Conservation (phyloP, 306 rosid genomes). For the Cucumis hystrix region DNA sequence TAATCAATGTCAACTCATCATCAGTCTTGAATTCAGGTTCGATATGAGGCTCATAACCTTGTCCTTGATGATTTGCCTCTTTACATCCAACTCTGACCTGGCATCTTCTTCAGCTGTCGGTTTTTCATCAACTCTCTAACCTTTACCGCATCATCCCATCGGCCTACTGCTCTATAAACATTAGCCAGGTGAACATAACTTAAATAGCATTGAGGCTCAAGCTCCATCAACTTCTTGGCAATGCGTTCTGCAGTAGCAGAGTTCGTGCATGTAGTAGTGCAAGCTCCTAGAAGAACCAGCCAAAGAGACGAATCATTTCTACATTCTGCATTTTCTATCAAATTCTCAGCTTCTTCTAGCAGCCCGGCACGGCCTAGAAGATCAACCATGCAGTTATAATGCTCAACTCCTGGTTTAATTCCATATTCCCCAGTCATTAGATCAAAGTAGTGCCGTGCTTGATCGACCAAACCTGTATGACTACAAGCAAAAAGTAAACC, state of each 20-base stretch:
- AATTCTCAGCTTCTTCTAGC: conserved; percentile 67
- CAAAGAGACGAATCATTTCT: conserved; percentile 50
- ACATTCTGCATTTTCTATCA: conserved; percentile 59
- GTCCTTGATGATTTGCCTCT: conserved; percentile 20
- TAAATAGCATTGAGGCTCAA: conserved; percentile 56
- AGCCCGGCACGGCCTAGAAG: conserved; percentile 72
- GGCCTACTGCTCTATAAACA: conserved; percentile 56
- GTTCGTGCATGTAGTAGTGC: conserved; percentile 41
- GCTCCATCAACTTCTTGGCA: conserved; percentile 64
- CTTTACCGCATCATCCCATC: conserved; percentile 66
- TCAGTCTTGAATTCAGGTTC: background rate
- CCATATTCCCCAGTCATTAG: conserved; percentile 43
- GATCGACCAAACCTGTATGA: conserved; percentile 75
- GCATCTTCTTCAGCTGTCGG: conserved; percentile 65
- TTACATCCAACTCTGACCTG: conserved; percentile 76
- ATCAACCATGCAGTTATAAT: conserved; percentile 74
- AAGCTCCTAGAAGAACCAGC: conserved; percentile 87
- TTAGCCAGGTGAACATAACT: conserved; percentile 73
- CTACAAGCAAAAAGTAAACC: conserved; percentile 82
- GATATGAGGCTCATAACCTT: conserved; percentile 12
- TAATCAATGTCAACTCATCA: background rate
- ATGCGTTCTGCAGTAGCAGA: conserved; percentile 58
- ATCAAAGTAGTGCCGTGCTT: conserved; percentile 45
- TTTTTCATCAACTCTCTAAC: conserved; percentile 63
- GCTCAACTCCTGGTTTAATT: conserved; percentile 60